Evolutionary conservation across 176 grass and related monocot species (phyloP).

Genomic region (Eleusine indica): DNA sequence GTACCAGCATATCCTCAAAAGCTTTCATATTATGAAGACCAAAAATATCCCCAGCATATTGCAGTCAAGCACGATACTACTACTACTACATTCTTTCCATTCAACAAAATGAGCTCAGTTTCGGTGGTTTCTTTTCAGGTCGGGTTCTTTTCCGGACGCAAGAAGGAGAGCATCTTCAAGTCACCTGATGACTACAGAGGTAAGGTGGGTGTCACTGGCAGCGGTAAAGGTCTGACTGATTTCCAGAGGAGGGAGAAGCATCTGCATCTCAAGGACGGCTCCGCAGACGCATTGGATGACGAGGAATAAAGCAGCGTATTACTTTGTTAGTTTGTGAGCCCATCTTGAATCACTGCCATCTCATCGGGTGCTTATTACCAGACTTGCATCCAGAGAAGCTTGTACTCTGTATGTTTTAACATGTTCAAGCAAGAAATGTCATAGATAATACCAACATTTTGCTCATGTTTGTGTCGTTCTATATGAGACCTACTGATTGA

Average conservation of each 20-base stretch:
- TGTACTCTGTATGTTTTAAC: slow-evolving; percentile 32
- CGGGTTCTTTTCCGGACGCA: slow-evolving; percentile 90
- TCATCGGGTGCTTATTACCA: not conserved
- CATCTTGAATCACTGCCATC: slow-evolving; percentile 11
- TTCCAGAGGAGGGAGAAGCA: slow-evolving; percentile 99
- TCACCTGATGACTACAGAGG: slow-evolving; percentile 92
- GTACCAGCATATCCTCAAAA: slow-evolving; percentile 14
- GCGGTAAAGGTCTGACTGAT: slow-evolving; percentile 92
- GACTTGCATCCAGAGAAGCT: not conserved
- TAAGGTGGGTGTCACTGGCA: slow-evolving; percentile 96
- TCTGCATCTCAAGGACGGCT: slow-evolving; percentile 77
- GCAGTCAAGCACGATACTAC: not conserved
- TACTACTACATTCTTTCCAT: not conserved
- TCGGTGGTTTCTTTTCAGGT: slow-evolving; percentile 52
- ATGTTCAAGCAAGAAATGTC: slow-evolving; percentile 36
- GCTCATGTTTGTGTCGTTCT: not conserved
- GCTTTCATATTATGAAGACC: not conserved
- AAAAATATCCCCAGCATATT: not conserved
- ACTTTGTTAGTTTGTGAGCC: not conserved
- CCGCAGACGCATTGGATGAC: slow-evolving; percentile 45
- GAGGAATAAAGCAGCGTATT: slow-evolving; percentile 49
- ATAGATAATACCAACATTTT: slow-evolving; percentile 14
- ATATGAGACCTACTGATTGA: not conserved
- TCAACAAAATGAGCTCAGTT: not conserved
- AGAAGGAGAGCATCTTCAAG: slow-evolving; percentile 99